Evolutionary conservation across 1,284 basidiomycete species (phyloP), one percentile per base, ranked within the genome.

Genomic region (Papiliotrema laurentii): DNA sequence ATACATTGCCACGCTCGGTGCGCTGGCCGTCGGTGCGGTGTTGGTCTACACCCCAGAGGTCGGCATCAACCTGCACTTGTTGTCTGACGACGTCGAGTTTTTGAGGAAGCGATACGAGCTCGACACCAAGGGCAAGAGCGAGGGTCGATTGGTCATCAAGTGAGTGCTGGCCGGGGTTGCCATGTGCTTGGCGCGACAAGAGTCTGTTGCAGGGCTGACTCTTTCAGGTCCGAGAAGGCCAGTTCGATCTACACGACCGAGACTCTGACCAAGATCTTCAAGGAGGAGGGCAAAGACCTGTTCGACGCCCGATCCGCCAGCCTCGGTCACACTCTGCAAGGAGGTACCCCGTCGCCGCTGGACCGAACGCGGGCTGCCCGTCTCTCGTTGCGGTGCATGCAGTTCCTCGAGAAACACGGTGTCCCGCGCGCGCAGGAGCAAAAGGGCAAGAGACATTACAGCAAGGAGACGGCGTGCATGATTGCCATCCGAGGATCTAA

Each of bases 241-340:
- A 96, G 91, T 10, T 77, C 77, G 19, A 87, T 97, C 21, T 99
- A 97, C 78, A 87, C 86, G 16, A 94, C 92, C 10, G 86, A 93
- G 14, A 81, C 96, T 46, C 82, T 99, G 61, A 94, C 87, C 57
- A 89, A 89, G 71, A 94, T 99, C 77, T 77, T 97, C 73, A 87
- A 87, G 62, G 92, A 97, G 66, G 94, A 98, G 74, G 94, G 94
- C 37, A 83, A 83, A 16, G 69, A 79, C 6, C 78, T 96, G n/a
- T 98, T 97, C 67, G 96, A 98, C 75, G 84, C 94, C 18, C 86
- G 96, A 42, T 87, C 84, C 11, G 96, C 94, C 16, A 86, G 88
- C 3, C 83, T 99, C 19, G 94, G 96, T 10, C 96, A 98, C 76
- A 97, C 92, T 2, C 78, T 98, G 9, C 94, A 99, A 70, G 94